A percentile compares a stretch with the other conserved stretches of the same genome.
phyloP scores from a whole-genome alignment of 106 monocot genomes.

The Chionographis japonica region DNA sequence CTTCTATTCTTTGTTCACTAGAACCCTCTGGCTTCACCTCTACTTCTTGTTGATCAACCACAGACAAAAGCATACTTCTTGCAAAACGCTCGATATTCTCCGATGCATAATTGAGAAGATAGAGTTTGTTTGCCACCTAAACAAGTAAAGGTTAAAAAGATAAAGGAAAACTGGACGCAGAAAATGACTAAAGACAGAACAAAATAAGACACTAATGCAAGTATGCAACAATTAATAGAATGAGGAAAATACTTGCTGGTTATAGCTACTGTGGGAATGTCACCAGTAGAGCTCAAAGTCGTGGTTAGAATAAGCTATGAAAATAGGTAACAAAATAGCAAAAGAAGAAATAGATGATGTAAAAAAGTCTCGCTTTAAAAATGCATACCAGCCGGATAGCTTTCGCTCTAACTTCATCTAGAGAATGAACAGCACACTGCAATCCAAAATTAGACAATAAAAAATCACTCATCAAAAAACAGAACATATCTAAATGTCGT shows the following conservation, averaged over 20 bases:
- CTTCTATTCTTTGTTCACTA: slow-evolving; percentile 45
- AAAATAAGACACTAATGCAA: slow-evolving; percentile 2
- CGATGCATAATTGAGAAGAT: slow-evolving; percentile 63
- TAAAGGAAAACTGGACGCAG: neutral
- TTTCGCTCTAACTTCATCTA: slow-evolving; percentile 94
- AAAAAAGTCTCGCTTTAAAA: neutral
- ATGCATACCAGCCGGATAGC: slow-evolving; percentile 83
- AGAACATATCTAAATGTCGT: too few species aligned
- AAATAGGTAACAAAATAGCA: too few species aligned
- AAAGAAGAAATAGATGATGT: too few species aligned
- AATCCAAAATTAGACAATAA: neutral
- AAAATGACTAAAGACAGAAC: neutral
- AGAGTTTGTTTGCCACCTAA: slow-evolving; percentile 93
- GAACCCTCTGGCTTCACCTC: slow-evolving; percentile 16
- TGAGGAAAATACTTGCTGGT: too few species aligned
- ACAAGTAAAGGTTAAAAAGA: neutral
- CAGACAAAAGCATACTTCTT: slow-evolving; percentile 51
- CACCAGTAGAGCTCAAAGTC: too few species aligned
- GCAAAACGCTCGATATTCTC: slow-evolving; percentile 85
- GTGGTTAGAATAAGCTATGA: too few species aligned
- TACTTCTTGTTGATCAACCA: slow-evolving; percentile 54
- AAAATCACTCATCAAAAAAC: too few species aligned
- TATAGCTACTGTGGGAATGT: too few species aligned
- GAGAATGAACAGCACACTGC: slow-evolving; percentile 85
- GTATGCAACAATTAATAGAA: too few species aligned